Conservation (phyloP, 768 basidiomycete genomes). For the Lentinula guzmanii region DNA sequence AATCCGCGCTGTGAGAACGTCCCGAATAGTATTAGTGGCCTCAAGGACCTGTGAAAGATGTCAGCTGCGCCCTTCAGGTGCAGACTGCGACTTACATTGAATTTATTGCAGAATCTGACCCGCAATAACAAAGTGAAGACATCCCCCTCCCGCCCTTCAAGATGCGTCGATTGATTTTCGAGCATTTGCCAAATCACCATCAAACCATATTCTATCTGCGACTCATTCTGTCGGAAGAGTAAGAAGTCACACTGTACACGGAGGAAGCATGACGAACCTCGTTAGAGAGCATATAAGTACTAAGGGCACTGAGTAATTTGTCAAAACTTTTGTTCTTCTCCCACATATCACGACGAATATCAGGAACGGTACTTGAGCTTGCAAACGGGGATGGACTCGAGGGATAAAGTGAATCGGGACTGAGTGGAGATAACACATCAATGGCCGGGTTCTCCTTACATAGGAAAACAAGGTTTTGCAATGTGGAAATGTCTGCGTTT, state of each 20-base stretch:
- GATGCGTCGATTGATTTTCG: slow-evolving; percentile 60
- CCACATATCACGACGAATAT: slow-evolving; percentile 61
- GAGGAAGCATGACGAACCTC: slow-evolving; percentile 41
- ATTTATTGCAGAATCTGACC: slow-evolving; percentile 66
- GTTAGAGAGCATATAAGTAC: slow-evolving; percentile 53
- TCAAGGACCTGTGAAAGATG: slow-evolving; percentile 59
- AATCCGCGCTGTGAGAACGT: slow-evolving; percentile 61
- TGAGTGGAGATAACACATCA: slow-evolving; percentile 49
- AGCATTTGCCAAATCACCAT: slow-evolving; percentile 83
- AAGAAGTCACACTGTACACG: slow-evolving; percentile 8
- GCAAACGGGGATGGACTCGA: slow-evolving; percentile 55
- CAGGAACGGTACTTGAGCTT: slow-evolving; percentile 32
- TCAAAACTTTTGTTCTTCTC: slow-evolving; percentile 66
- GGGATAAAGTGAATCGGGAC: slow-evolving; percentile 44
- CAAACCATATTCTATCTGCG: slow-evolving; percentile 70
- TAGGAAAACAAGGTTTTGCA: slow-evolving; percentile 64
- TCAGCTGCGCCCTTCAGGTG: not conserved
- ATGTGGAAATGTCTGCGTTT: slow-evolving; percentile 40
- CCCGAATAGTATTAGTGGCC: slow-evolving; percentile 77
- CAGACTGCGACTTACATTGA: slow-evolving; percentile 45
- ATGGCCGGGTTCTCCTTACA: slow-evolving; percentile 54
- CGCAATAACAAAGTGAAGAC: slow-evolving; percentile 66
- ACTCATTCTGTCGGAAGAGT: slow-evolving; percentile 40
- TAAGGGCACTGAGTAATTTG: slow-evolving; percentile 58
- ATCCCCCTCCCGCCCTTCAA: slow-evolving; percentile 79